Evolutionary conservation across 768 basidiomycete genomes (phyloP), one percentile per base, ranked within the genome.

Genomic region (Paxillus involutus): DNA sequence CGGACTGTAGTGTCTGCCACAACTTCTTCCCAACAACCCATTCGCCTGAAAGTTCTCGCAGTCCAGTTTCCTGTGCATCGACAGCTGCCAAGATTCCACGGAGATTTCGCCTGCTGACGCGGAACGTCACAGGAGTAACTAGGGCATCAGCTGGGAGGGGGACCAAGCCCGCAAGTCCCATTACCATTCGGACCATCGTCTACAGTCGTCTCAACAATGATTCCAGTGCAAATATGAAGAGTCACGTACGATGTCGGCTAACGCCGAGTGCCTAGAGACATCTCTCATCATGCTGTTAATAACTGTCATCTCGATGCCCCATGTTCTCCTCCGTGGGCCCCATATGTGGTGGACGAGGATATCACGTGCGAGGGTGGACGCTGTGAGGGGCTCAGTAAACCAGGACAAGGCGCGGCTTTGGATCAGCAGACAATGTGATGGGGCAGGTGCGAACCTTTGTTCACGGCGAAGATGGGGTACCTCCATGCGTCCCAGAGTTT

Each of bases 11-110:
- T 29, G 84, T 75, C 58, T 85, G 85, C 96, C 96, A 99, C 0
- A 95, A 83, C 58, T 83, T 84, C 69, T 89, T 89, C 35, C 92
- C 92, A n/a, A 98, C 89, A 21, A 98, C 86, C 96, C 96, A 99
- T 76, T 99, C 96, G 0, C 94, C 96, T 1, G 85, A 85, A 30
- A 99, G 78, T 63, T 95, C 90, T 4, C 96, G 81, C 9, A 63
- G 69, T 33, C 94, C 95, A 10, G 78, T 78, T 70, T 99, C 96
- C 16, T 77, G 65, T 5, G 76, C 80, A 65, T 98, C 96, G 51
- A 81, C 82, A 7, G 85, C 76, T 6, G 81, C 76, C 14, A 99
- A 80, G 49, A 98, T 86, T 13, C 96, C 96, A 32, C 85, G 82
- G 29, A 97, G 77, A 8, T 79, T 73, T 6, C 89, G 85, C 57